Conservation (phyloP, 768 basidiomycete genomes). For the Dentipellis fragilis region DNA sequence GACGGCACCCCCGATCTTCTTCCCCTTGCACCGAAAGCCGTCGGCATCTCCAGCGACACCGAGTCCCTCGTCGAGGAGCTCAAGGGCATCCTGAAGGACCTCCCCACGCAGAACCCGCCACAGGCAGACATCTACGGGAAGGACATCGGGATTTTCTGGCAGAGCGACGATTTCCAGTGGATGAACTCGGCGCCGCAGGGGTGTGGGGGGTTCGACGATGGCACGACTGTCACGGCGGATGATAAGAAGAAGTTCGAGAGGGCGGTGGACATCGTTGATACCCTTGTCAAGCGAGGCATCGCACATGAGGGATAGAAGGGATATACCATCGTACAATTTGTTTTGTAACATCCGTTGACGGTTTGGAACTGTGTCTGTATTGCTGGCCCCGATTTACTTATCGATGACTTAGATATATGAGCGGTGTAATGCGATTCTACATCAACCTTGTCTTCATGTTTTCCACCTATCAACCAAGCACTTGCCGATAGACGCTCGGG, state of each 20-base stretch:
- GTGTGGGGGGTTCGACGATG: constrained; percentile 41
- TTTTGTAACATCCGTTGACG: too few relatives aligned
- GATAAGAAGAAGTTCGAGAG: constrained; percentile 59
- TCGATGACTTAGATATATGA: too few relatives aligned
- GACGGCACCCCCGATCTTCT: constrained; percentile 35
- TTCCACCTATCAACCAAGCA: too few relatives aligned
- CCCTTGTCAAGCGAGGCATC: constrained; percentile 26
- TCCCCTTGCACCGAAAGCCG: constrained; percentile 32
- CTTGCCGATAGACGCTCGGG: too few relatives aligned
- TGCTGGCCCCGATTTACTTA: too few relatives aligned
- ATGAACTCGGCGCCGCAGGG: constrained; percentile 51
- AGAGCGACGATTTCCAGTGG: constrained; percentile 48
- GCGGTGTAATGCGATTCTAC: too few relatives aligned
- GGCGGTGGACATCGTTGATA: constrained; percentile 58
- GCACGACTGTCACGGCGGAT: constrained; percentile 41
- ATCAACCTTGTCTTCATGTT: too few relatives aligned
- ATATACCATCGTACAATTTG: too few relatives aligned
- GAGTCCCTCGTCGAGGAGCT: constrained; percentile 45
- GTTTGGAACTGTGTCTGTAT: too few relatives aligned
- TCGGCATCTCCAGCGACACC: constrained; percentile 25
- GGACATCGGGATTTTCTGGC: constrained; percentile 56
- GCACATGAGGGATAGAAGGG: not conserved
- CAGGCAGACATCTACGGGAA: constrained; percentile 64
- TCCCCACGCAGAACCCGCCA: constrained; percentile 46
- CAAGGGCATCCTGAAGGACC: constrained; percentile 41